These are phyloP conservation scores for Serendipita sp. DNA, from an alignment of 768 basidiomycete genomes.

Conservation along the genomic window DNA sequence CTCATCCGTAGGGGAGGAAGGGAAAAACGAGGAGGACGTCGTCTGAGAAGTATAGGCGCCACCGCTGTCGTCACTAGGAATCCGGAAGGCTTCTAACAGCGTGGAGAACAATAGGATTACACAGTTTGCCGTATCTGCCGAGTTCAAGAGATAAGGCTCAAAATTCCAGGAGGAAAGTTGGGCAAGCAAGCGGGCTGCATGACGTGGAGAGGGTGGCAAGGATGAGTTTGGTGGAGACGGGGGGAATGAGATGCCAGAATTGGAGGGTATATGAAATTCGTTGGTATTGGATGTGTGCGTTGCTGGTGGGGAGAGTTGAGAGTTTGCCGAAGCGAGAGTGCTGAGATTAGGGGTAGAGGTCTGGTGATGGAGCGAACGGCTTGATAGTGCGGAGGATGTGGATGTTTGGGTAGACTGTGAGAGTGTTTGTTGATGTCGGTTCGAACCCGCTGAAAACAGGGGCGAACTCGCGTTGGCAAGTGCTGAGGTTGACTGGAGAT, in stretches of 20 bases:
- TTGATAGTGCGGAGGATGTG: neutral
- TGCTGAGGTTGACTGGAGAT: neutral
- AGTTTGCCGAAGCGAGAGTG: neutral
- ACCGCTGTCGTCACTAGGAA: neutral
- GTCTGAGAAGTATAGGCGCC: too few relatives aligned
- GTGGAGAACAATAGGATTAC: slow-evolving; percentile 78
- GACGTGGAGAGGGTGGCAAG: neutral
- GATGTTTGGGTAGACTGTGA: neutral
- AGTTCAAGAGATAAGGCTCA: slow-evolving; percentile 68
- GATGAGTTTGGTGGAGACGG: neutral
- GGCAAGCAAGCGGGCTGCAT: slow-evolving; percentile 37
- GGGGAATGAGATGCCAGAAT: neutral
- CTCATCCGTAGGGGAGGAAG: neutral
- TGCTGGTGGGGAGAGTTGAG: neutral
- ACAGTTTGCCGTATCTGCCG: slow-evolving; percentile 69
- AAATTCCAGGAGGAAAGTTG: slow-evolving; percentile 75
- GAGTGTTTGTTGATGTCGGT: neutral
- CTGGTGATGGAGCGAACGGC: neutral
- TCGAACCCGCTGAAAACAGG: neutral
- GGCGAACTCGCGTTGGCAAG: neutral
- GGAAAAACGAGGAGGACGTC: neutral
- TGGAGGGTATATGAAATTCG: neutral
- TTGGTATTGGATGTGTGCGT: neutral
- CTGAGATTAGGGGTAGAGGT: neutral
- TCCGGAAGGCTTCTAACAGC: slow-evolving; percentile 34